A percentile compares a stretch with the other conserved stretches of the same genome.
Evolutionary conservation across 2,329 filamentous ascomycete genomes (phyloP).

Genomic region (Pseudogymnoascus sp.): DNA sequence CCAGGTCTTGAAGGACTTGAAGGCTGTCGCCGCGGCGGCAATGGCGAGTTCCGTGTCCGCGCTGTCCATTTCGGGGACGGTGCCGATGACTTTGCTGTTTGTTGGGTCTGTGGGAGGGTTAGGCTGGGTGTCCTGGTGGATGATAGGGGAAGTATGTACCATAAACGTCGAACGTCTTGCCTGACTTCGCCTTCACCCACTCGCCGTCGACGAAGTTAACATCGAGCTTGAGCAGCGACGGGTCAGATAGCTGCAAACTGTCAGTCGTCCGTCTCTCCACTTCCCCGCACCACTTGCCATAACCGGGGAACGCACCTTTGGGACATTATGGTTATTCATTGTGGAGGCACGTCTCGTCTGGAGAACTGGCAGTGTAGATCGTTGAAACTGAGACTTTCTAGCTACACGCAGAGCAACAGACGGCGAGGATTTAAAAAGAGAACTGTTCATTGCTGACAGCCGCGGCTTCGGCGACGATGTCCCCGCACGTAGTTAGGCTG

Average conservation of each 20-base stretch:
- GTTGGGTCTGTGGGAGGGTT: slow-evolving; percentile 57
- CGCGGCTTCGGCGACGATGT: not conserved
- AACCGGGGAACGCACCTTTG: slow-evolving; percentile 5
- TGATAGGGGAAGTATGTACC: slow-evolving; percentile 37
- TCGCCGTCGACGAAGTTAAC: slow-evolving; percentile 82
- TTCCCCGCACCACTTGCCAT: not conserved
- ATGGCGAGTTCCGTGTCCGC: slow-evolving; percentile 77
- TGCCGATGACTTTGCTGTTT: slow-evolving; percentile 71
- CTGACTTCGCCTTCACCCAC: slow-evolving; percentile 79
- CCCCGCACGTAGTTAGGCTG: not conserved
- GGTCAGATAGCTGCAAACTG: slow-evolving; percentile 58
- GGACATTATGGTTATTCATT: slow-evolving; percentile 10
- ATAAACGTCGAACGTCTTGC: slow-evolving; percentile 83
- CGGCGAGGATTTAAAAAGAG: not conserved
- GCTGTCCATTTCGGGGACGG: slow-evolving; percentile 73
- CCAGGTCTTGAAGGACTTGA: slow-evolving; percentile 60
- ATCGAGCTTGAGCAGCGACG: slow-evolving; percentile 75
- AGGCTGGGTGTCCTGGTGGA: not conserved
- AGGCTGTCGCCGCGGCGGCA: slow-evolving; percentile 68
- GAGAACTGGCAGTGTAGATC: slow-evolving; percentile 8
- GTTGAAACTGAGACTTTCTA: slow-evolving; percentile 7
- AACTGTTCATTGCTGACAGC: not conserved
- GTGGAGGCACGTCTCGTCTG: slow-evolving; percentile 8
- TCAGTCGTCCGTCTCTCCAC: not conserved
- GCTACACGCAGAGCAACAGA: not conserved